phyloP scores from a whole-genome alignment of 768 basidiomycete species.

The Vishniacozyma victoriae region DNA sequence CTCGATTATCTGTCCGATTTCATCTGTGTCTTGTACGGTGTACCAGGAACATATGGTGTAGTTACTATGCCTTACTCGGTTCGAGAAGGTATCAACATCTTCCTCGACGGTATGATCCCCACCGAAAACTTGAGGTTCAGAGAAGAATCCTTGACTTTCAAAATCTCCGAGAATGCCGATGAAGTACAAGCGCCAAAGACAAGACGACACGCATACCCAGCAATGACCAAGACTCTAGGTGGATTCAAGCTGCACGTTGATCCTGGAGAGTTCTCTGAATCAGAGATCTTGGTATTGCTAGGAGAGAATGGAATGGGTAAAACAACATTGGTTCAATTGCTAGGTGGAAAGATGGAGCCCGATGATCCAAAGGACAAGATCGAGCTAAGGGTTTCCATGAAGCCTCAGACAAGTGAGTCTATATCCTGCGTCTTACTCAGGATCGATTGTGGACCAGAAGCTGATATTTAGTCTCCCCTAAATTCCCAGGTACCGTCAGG shows the following conservation, averaged over 20 bases:
- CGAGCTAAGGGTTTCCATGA: slow-evolving; percentile 77
- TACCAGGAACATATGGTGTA: slow-evolving; percentile 55
- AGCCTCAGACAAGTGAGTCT: slow-evolving; percentile 75
- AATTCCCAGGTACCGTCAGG: slow-evolving; percentile 94
- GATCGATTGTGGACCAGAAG: not conserved
- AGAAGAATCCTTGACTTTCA: slow-evolving; percentile 90
- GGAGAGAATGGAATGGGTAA: slow-evolving; percentile 99
- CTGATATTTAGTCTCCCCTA: slow-evolving; percentile 62
- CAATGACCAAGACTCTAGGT: slow-evolving; percentile 96
- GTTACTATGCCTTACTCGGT: slow-evolving; percentile 99
- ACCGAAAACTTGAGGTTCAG: slow-evolving; percentile 98
- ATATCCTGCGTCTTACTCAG: not conserved
- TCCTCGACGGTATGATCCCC: slow-evolving; percentile 96
- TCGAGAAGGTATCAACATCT: slow-evolving; percentile 99
- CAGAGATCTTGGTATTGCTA: slow-evolving; percentile 97
- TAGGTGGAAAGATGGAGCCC: slow-evolving; percentile 80
- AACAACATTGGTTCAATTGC: slow-evolving; percentile 91
- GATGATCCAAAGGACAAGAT: slow-evolving; percentile 77
- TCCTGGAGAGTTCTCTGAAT: slow-evolving; percentile 88
- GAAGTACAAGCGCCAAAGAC: slow-evolving; percentile 82
- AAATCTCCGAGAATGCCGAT: slow-evolving; percentile 94
- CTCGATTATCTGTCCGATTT: slow-evolving; percentile 98
- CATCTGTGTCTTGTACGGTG: slow-evolving; percentile 95
- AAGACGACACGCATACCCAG: slow-evolving; percentile 80
- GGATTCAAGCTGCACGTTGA: slow-evolving; percentile 91